A percentile compares a stretch with the other conserved stretches of the same genome.
Evolutionary conservation across 148 eudicot species (phyloP).

Genomic region (Rhododendron simsii): DNA sequence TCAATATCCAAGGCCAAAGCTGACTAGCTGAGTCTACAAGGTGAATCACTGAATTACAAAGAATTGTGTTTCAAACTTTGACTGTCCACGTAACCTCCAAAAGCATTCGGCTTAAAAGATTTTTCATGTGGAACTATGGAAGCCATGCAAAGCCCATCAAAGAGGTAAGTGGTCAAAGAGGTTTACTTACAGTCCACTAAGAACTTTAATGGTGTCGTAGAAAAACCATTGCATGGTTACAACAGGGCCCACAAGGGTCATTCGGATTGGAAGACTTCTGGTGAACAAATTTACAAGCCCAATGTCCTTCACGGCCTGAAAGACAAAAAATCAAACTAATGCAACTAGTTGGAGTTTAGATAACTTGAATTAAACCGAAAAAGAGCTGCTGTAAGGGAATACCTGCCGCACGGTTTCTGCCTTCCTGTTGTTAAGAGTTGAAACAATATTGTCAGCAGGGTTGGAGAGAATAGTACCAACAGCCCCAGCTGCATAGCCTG

Average conservation of each 20-base stretch:
- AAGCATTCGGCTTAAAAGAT: neutral
- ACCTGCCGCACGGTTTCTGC: constrained; percentile 65
- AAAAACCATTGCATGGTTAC: constrained; percentile 91
- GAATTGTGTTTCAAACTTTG: neutral
- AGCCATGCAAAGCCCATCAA: neutral
- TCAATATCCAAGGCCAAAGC: neutral
- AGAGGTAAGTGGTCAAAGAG: neutral
- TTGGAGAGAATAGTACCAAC: constrained; percentile 78
- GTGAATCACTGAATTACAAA: neutral
- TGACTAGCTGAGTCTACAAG: neutral
- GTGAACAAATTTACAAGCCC: constrained; percentile 76
- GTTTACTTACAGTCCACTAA: constrained; percentile 82
- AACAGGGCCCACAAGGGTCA: constrained; percentile 86
- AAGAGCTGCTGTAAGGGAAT: constrained; percentile 9
- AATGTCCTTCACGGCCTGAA: constrained; percentile 76
- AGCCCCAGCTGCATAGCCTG: constrained; percentile 91
- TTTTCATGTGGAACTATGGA: neutral
- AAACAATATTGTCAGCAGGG: constrained; percentile 86
- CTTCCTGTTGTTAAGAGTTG: constrained; percentile 78
- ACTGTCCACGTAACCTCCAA: neutral
- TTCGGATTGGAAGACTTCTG: constrained; percentile 86
- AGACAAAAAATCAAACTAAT: constrained; percentile 4
- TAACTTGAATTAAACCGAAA: neutral
- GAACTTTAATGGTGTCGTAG: constrained; percentile 74
- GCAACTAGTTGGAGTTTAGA: neutral